Conservation (phyloP, 1,284 basidiomycete species). For the Gymnopus androsaceus region DNA sequence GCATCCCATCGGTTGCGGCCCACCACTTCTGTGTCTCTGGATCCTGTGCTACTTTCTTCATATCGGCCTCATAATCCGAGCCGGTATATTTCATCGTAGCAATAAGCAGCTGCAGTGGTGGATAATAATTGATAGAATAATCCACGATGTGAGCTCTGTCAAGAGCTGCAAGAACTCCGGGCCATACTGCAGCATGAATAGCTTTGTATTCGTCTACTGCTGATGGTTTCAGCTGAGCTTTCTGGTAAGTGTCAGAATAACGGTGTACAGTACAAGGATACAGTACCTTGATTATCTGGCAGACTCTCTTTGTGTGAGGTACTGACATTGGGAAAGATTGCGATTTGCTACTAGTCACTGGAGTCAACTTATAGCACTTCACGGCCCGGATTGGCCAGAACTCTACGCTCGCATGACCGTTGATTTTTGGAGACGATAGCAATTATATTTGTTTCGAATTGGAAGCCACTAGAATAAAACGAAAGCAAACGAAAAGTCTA, state of each 20-base stretch:
- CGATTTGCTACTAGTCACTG: neutral
- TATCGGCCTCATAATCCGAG: slow-evolving; percentile 64
- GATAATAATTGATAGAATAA: slow-evolving; percentile 76
- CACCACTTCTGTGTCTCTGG: slow-evolving; percentile 76
- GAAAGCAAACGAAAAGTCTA: neutral
- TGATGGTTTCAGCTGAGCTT: slow-evolving; percentile 59
- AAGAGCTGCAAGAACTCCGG: slow-evolving; percentile 67
- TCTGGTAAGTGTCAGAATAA: neutral
- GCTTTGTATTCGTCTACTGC: slow-evolving; percentile 67
- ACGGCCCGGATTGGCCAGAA: neutral
- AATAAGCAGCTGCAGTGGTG: slow-evolving; percentile 64
- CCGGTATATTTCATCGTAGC: slow-evolving; percentile 71
- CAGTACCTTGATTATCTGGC: slow-evolving; percentile 73
- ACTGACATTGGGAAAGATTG: slow-evolving; percentile 29
- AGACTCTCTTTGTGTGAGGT: slow-evolving; percentile 59
- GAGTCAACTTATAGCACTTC: neutral
- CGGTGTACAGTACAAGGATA: too few species aligned
- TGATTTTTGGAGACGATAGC: neutral
- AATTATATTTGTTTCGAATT: too few species aligned
- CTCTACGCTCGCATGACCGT: neutral
- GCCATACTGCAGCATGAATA: slow-evolving; percentile 71
- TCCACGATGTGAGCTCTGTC: slow-evolving; percentile 70
- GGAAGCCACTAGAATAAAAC: neutral
- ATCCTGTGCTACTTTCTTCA: slow-evolving; percentile 65
- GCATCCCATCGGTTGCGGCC: slow-evolving; percentile 76